Base-by-base conservation (phyloP, 1,284 basidiomycete species). In the Leccinum holopus region DNA sequence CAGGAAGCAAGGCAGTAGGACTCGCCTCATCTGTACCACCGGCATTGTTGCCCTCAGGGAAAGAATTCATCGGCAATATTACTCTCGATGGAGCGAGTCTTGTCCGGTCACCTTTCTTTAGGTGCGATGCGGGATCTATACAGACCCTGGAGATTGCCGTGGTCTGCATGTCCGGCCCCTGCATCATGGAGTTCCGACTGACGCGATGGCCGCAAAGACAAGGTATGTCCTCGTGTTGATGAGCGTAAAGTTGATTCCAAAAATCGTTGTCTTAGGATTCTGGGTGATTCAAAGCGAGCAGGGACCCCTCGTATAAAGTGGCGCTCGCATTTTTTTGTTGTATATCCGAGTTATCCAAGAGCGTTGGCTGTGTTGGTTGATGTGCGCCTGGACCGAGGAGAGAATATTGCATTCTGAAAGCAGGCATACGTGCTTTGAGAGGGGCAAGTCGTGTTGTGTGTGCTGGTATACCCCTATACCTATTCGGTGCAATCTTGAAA, bases 91-190 rank as follows among this genome's bases (percentile, higher is more conserved):
- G 21, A 21, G 51, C 7, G 35, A 61, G 30, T 32, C n/a, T 52
- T 12, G 57, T 59, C 30, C 59, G 52, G 11, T 69, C 65, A 9
- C 55, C 65, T 16, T 63, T 32, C 16, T 69, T 69, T 25, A 21
- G 3, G 12, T 69, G 68, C 18, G 11, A 41, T 7, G 41, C 53
- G 18, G 69, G 65, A 4, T 68, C 70, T 14, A 41, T 71, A 37
- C 65, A 71, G 54, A 69, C 61, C 30, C 60, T 69, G 9, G 68
- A 72, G 58, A 65, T 69, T 28, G 65, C 65, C 41, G 28, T 72
- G 28, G 65, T 60, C 14, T 71, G 68, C 41, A 21, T 54, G 7
- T 69, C 68, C 1, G 69, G 71, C 21, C 69, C 69, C n/a, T 72
- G 68, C 56, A 60, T 67, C 9, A 60, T 69, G 69, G 68, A 70